These are phyloP conservation scores for Megacollybia marginata DNA, from an alignment of 768 basidiomycete species.

Conservation along the genomic window DNA sequence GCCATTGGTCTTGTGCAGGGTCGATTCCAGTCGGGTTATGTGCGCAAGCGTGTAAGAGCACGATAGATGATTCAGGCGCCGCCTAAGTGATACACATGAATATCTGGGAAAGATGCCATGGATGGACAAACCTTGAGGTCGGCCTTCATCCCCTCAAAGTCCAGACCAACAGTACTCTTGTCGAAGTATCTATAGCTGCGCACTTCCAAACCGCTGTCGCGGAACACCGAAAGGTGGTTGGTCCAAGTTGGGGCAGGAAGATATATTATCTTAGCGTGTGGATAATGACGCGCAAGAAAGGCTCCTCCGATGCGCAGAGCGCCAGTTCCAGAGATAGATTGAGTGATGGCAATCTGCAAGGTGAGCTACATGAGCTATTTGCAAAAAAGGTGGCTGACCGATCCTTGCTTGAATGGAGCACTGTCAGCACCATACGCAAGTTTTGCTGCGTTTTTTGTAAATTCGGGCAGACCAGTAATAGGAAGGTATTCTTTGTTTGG, in stretches of 20 bases:
- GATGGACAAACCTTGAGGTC: constrained; percentile 64
- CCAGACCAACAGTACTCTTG: constrained; percentile 84
- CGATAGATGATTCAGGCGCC: constrained; percentile 73
- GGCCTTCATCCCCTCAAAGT: constrained; percentile 84
- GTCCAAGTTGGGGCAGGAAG: constrained; percentile 95
- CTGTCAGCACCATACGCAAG: constrained; percentile 88
- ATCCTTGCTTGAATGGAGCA: constrained; percentile 57
- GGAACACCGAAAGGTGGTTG: constrained; percentile 91
- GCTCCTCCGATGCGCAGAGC: constrained; percentile 93
- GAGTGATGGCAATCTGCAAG: constrained; percentile 71
- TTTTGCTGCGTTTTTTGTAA: constrained; percentile 81
- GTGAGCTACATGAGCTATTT: constrained; percentile 1
- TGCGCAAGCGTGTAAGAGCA: constrained; percentile 93
- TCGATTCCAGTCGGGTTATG: constrained; percentile 99
- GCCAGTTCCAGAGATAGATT: constrained; percentile 97
- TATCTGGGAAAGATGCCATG: not conserved
- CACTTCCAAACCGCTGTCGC: constrained; percentile 91
- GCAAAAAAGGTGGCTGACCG: constrained; percentile 40
- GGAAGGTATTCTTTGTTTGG: constrained; percentile 95
- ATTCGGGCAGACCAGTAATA: constrained; percentile 84
- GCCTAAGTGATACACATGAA: constrained; percentile 24
- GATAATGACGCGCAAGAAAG: constrained; percentile 86
- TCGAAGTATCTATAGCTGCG: constrained; percentile 92
- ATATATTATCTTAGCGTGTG: constrained; percentile 81
- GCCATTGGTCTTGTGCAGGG: constrained; percentile 91